Base-by-base conservation (phyloP, 1,284 basidiomycete species). In the Athelia sp. region DNA sequence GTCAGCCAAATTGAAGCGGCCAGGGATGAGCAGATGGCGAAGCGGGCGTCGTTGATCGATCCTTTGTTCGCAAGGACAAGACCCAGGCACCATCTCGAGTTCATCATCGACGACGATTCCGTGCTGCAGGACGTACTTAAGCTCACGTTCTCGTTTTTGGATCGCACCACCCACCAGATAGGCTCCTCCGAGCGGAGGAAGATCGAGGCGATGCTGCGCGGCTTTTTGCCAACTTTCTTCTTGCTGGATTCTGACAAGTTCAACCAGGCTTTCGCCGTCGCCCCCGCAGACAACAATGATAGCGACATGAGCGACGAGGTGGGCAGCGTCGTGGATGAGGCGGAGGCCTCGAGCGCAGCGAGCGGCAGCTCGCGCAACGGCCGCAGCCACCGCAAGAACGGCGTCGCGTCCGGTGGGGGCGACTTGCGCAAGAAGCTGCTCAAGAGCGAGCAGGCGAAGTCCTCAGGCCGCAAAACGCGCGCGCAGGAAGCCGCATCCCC, bases 1-100 rank as follows among this genome's bases (percentile, higher is more conserved):
- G 79, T 98, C 40, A 83, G 76, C 54, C 93, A 98, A 70, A 91
- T 98, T 60, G 96, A 98, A 70, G 84, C 86, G 0, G 81, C 89
- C 34, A 75, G 91, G 51, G 87, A 92, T 53, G 93, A 96, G 68
- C 92, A 96, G 68, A 78, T 81, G 65, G 84, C 89, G 54, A 83
- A 82, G 60, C 82, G 90, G 1, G 87, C 88, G 13, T 78, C 82
- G 10, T 72, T 90, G 52, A 79, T 91, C 36, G 87, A 93, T 61
- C 84, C 87, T 65, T 63, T 86, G n/a, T 83, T 87, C 56, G 75
- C 81, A 36, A 69, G 94, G 71, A 82, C 84, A 62, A 58, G 82
- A 63, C 73, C 84, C 58, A 66, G 81, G 62, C 84, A 90, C 59
- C 95, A 98, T 63, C 76, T 97, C 56, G 83, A 87, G 56, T 94